These are phyloP conservation scores for Odonthalia washingtoniensis DNA, from an alignment of 31 red algal species.

Conservation along the genomic window DNA sequence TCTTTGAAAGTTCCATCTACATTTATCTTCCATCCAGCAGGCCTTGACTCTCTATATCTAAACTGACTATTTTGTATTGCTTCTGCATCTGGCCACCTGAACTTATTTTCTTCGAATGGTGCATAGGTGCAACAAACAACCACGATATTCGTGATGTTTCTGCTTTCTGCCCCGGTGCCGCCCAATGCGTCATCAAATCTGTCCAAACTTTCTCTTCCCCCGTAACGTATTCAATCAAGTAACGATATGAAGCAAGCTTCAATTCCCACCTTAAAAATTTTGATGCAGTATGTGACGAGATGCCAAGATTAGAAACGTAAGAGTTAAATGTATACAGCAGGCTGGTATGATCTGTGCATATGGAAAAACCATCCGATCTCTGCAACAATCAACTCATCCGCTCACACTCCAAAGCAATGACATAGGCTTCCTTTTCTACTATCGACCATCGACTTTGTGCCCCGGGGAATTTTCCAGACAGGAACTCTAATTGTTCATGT, in stretches of 20 bases:
- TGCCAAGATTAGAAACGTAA: background rate
- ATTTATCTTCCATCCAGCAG: background rate
- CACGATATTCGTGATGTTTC: background rate
- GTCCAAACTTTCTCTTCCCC: too few relatives aligned
- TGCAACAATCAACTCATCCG: too few relatives aligned
- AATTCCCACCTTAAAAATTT: constrained; percentile 11
- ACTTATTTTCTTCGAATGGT: too few relatives aligned
- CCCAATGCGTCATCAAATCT: constrained; percentile 25
- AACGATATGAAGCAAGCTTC: background rate
- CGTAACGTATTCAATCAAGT: background rate
- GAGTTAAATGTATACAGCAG: too few relatives aligned
- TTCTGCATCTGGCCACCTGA: background rate
- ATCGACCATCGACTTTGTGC: constrained; percentile 1
- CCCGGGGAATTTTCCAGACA: constrained; percentile 22
- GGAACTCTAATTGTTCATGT: constrained; percentile 17
- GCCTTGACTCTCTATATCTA: background rate
- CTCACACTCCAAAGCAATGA: too few relatives aligned
- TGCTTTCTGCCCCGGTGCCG: background rate
- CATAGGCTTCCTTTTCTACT: too few relatives aligned
- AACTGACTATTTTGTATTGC: background rate
- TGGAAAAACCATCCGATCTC: too few relatives aligned
- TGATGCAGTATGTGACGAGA: background rate
- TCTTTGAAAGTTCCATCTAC: too few relatives aligned
- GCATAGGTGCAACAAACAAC: too few relatives aligned
- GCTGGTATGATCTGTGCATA: constrained; percentile 25